Evolutionary conservation across 2,329 filamentous ascomycete genomes (phyloP), one percentile per base, ranked within the genome.

Genomic region (Huntiella abstrusa): DNA sequence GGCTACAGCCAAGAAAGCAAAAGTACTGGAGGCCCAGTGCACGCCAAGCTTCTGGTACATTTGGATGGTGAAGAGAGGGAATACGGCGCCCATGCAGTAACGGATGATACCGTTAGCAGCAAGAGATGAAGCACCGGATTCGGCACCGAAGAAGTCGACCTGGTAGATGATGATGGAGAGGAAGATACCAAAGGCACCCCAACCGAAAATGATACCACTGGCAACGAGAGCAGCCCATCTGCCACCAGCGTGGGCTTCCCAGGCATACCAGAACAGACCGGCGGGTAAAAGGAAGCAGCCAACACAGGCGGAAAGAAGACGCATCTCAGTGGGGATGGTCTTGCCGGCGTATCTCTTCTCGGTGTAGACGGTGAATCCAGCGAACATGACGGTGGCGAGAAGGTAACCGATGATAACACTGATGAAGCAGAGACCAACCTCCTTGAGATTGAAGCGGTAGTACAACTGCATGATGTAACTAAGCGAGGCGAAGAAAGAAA

Each of bases 31-130:
- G 1, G 67, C 67, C 67, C 68, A 70, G 12, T 55, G 54, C 4
- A 67, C 63, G 0, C 66, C 65, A 10, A 71, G 53, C 3, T 53
- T 57, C 4, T 57, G 47, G 38, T 66, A 70, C 63, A 70, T 71
- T 49, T 75, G 71, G 1, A 78, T 58, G 0, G 72, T 70, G 52
- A 79, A 80, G 0, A 80, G 55, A 0, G 75, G 75, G 46, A 80
- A 79, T 0, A 63, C 68, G 1, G 66, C 70, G 0, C 69, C 71
- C 5, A 77, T 62, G 0, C 57, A 57, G 51, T 77, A 80, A 17
- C 75, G 59, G 1, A 70, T 60, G 8, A 80, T 59, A 1, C 69
- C 67, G 50, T 77, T 79, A 1, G 76, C 75, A 5, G 70, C 73
- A 42, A 71, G 60, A 0, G 73, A 73, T 49, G 51, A 53, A 4